Percentiles rank a stretch among this genome's conserved stretches.
phyloP scores from a whole-genome alignment of 148 eudicot species.

The Fagopyrum tataricum region DNA sequence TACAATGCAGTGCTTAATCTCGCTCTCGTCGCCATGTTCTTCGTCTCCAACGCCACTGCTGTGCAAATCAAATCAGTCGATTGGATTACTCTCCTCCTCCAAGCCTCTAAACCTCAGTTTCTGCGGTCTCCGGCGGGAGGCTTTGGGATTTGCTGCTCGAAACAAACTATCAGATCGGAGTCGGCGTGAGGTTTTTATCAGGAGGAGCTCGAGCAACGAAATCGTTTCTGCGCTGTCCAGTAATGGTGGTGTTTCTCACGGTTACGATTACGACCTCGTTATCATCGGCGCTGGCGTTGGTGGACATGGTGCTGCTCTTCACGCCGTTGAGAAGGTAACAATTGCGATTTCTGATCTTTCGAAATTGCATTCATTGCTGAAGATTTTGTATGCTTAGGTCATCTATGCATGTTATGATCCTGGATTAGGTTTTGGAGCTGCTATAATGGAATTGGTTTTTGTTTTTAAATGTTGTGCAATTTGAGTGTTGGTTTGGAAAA shows the following conservation, averaged over 20 bases:
- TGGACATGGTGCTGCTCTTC: constrained; percentile 98
- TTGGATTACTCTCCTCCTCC: constrained; percentile 10
- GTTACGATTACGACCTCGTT: constrained; percentile 80
- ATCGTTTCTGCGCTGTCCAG: constrained; percentile 37
- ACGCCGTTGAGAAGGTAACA: constrained; percentile 87
- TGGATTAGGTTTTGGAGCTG: background rate
- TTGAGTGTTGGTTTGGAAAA: background rate
- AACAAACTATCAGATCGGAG: constrained; percentile 16
- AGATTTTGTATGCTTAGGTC: too few species aligned
- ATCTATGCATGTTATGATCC: too few species aligned
- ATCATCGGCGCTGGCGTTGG: constrained; percentile 98
- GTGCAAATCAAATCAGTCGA: constrained; percentile 31
- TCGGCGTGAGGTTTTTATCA: constrained; percentile 17
- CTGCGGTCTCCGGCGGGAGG: constrained; percentile 71
- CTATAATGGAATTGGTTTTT: background rate
- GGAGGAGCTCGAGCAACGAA: constrained; percentile 13
- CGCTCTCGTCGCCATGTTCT: constrained; percentile 50
- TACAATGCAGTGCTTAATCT: constrained; percentile 58
- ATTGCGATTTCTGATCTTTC: background rate
- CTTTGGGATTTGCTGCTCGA: constrained; percentile 25
- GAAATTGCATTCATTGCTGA: background rate
- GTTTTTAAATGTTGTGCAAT: background rate
- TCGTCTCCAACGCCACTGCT: constrained; percentile 33
- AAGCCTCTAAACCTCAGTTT: constrained; percentile 51
- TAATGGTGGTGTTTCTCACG: constrained; percentile 42